phyloP scores from a whole-genome alignment of 768 basidiomycete genomes.

The Leccinum rimulosum region DNA sequence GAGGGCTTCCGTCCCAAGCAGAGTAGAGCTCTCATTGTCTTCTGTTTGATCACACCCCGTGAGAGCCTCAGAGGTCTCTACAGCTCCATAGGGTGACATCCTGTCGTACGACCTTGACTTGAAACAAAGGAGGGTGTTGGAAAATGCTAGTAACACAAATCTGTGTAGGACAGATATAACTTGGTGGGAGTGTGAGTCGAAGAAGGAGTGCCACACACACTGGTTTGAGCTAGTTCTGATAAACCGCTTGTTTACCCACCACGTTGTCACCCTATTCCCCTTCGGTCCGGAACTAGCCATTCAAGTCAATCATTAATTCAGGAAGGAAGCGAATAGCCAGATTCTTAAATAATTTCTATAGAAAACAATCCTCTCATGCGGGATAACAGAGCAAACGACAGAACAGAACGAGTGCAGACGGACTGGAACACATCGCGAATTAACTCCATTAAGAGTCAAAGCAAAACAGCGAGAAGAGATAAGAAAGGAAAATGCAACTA shows the following conservation, averaged over 20 bases:
- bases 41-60: slow-evolving; percentile 9
- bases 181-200: not conserved
- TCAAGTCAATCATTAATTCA: too few relatives aligned
- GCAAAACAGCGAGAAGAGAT: slow-evolving; percentile 1
- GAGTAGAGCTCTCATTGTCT: slow-evolving; percentile 54
- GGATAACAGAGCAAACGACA: slow-evolving; percentile 6
- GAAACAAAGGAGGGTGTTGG: not conserved
- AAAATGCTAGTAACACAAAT: not conserved
- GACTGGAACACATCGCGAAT: slow-evolving; percentile 16
- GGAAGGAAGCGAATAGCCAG: too few relatives aligned
- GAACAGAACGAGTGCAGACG: slow-evolving; percentile 9
- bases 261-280: not conserved
- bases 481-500: not conserved
- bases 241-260: not conserved
- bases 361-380: not conserved
- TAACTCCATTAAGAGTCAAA: slow-evolving; percentile 15
- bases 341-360: not conserved
- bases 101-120: slow-evolving; percentile 48
- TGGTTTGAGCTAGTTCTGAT: not conserved
- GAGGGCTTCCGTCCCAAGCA: slow-evolving; percentile 45
- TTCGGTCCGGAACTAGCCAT: not conserved
- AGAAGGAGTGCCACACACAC: not conserved
- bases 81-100: slow-evolving; percentile 69
- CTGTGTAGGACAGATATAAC: not conserved
- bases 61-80: slow-evolving; percentile 29